Evolutionary conservation across 768 basidiomycete genomes (phyloP), one percentile per base, ranked within the genome.

Genomic region (Agaricus blazei): DNA sequence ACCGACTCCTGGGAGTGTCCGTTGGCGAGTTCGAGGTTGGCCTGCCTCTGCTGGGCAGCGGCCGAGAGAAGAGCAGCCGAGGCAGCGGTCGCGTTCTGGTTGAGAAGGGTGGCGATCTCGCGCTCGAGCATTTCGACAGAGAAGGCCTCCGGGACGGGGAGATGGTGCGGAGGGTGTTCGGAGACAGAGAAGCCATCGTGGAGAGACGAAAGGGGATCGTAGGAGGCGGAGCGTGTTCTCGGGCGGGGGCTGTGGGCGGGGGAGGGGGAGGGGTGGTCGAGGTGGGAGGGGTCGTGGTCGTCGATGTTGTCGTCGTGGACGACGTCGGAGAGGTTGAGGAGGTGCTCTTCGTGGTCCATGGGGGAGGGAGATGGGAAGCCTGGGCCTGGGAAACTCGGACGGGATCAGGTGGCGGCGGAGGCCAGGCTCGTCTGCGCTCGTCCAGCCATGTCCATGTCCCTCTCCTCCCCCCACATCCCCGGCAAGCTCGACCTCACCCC

Each of bases 311-410:
- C 86, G 66, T 90, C 88, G 68, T 90, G 87, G 44, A 91, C 87
- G 69, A 91, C 89, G 71, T 91, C 89, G 45, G 89, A 90, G 62
- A 91, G 81, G 65, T 83, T 81, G 59, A 91, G 79, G 59, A 82
- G 80, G 58, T 81, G 80, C 65, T 85, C 82, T 66, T 85, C 83
- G 68, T 80, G 67, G 61, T 79, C 75, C 76, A 77, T 77, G 64
- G 64, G 53, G 60, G 51, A 54, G 51, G 42, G 45, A 56, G 26
- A 54, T 29, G 43, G 54, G 52, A 36, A 45, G 59, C 51, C 42
- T 24, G 19, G 58, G 55, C 52, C 48, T 51, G 44, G 45, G 41
- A 38, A 27, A 44, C 26, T 60, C 31, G 45, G 57, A 56, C 40
- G 12, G 12, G n/a, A 19, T 24, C 14, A 24, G 26, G 27, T 54